Percentiles rank a stretch among this genome's conserved stretches.
phyloP scores from a whole-genome alignment of 129 eudicot genomes.

The Ambrosia trifida region DNA sequence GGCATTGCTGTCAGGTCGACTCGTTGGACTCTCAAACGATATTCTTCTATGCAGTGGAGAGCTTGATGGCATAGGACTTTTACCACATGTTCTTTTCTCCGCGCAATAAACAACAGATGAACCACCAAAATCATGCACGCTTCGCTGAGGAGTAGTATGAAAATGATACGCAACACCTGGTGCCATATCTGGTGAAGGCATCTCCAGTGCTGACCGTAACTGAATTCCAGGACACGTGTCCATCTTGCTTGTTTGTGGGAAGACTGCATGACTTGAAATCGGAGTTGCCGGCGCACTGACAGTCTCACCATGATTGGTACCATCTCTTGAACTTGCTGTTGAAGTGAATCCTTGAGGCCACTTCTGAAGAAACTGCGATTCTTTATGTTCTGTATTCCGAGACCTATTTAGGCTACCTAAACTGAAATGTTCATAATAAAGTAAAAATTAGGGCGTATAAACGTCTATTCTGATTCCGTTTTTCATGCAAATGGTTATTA shows the following conservation, averaged over 20 bases:
- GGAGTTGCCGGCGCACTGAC: slow-evolving; percentile 52
- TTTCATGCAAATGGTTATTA: neutral
- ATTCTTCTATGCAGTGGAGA: slow-evolving; percentile 48
- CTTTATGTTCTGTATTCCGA: slow-evolving; percentile 39
- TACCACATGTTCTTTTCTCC: slow-evolving; percentile 22
- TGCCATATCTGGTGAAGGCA: slow-evolving; percentile 26
- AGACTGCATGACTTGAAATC: slow-evolving; percentile 34
- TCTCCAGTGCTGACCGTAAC: slow-evolving; percentile 60
- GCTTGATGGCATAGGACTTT: slow-evolving; percentile 39
- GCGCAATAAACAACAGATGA: slow-evolving; percentile 42
- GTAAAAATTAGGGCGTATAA: neutral
- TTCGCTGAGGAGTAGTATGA: slow-evolving; percentile 23
- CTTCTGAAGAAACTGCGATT: slow-evolving; percentile 27
- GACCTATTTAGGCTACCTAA: slow-evolving; percentile 38
- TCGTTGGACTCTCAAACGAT: slow-evolving; percentile 28
- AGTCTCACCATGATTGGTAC: slow-evolving; percentile 27
- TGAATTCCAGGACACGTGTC: slow-evolving; percentile 31
- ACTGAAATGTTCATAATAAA: slow-evolving; percentile 18
- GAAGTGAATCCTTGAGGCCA: slow-evolving; percentile 23
- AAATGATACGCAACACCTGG: slow-evolving; percentile 31
- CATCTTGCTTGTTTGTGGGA: slow-evolving; percentile 36
- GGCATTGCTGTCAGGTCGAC: slow-evolving; percentile 44
- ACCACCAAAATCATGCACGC: slow-evolving; percentile 30
- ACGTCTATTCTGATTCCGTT: neutral
- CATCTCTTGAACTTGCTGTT: slow-evolving; percentile 25